Conservation (phyloP, 768 basidiomycete species). For the Austroboletus festivus region DNA sequence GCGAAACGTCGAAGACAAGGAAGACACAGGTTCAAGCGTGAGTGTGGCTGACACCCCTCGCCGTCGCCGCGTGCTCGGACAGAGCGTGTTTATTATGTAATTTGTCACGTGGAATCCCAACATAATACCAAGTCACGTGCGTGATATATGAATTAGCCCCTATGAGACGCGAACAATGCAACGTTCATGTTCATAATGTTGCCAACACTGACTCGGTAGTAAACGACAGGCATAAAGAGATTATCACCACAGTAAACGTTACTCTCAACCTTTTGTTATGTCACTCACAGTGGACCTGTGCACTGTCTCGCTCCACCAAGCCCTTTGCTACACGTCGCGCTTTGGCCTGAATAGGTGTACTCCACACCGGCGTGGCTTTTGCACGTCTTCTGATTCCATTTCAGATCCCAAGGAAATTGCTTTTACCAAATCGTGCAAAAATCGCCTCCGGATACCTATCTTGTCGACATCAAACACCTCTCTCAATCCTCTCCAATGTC, state of each 20-base stretch:
- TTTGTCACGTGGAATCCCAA: slow-evolving; percentile 29
- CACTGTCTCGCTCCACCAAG: not conserved
- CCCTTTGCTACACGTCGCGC: not conserved
- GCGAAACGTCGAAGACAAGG: slow-evolving; percentile 25
- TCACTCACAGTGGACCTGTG: not conserved
- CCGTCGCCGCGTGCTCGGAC: slow-evolving; percentile 10
- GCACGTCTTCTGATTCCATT: not conserved
- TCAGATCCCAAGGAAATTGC: not conserved
- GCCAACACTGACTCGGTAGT: not conserved
- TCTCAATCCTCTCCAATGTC: not conserved
- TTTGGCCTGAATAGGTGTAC: slow-evolving; percentile 5
- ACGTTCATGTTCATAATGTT: not conserved
- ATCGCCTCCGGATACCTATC: not conserved
- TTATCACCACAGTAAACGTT: too few species aligned
- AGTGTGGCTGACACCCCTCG: slow-evolving; percentile 16
- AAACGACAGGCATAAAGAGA: not conserved
- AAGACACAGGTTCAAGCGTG: not conserved
- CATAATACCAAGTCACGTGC: slow-evolving; percentile 23
- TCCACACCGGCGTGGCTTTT: not conserved
- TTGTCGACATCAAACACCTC: not conserved
- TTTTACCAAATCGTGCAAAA: slow-evolving; percentile 3
- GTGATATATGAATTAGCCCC: slow-evolving; percentile 17
- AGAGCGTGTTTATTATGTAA: slow-evolving; percentile 32
- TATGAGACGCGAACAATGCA: slow-evolving; percentile 7
- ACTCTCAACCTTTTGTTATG: not conserved